A percentile compares a stretch with the other conserved stretches of the same genome.
These are phyloP conservation scores for Fusarium sp. DNA, from an alignment of 2,329 filamentous ascomycete genomes.

Conservation along the genomic window DNA sequence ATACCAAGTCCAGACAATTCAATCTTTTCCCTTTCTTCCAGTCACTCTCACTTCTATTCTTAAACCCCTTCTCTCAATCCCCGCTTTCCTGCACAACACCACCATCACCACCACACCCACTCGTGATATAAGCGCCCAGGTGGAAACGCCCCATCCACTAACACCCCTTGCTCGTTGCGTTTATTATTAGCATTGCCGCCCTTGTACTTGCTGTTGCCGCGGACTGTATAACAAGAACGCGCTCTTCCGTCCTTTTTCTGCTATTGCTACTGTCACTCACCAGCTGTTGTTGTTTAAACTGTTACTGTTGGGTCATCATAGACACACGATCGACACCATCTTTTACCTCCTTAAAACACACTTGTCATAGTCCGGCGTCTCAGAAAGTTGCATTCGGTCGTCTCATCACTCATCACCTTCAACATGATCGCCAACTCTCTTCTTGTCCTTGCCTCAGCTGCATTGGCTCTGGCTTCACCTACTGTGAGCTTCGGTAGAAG, in stretches of 20 bases:
- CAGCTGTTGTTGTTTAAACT: slow-evolving; percentile 17
- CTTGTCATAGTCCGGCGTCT: slow-evolving; percentile 20
- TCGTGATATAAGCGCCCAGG: slow-evolving; percentile 47
- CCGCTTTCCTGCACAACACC: slow-evolving; percentile 37
- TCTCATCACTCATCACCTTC: slow-evolving; percentile 6
- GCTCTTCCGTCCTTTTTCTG: slow-evolving; percentile 24
- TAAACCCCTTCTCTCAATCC: slow-evolving; percentile 7
- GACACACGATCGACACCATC: slow-evolving; percentile 39
- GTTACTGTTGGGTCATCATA: slow-evolving; percentile 24
- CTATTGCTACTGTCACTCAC: slow-evolving; percentile 3
- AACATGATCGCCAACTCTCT: slow-evolving; percentile 54
- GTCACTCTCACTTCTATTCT: slow-evolving; percentile 10
- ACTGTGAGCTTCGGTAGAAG: slow-evolving; percentile 30
- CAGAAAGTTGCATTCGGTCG: slow-evolving; percentile 24
- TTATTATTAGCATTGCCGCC: slow-evolving; percentile 50
- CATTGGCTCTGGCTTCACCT: slow-evolving; percentile 50
- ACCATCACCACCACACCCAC: slow-evolving; percentile 25
- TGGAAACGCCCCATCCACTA: slow-evolving; percentile 43
- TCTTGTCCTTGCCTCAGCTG: slow-evolving; percentile 52
- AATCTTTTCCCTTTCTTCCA: not conserved
- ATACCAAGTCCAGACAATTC: not conserved
- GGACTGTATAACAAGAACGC: slow-evolving; percentile 30
- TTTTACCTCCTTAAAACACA: slow-evolving; percentile 26
- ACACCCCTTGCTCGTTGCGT: slow-evolving; percentile 39
- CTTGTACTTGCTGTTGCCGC: slow-evolving; percentile 38